A percentile compares a stretch with the other conserved stretches of the same genome.
Evolutionary conservation across 345 rosid species (phyloP).

Genomic region (Balakata baccata): DNA sequence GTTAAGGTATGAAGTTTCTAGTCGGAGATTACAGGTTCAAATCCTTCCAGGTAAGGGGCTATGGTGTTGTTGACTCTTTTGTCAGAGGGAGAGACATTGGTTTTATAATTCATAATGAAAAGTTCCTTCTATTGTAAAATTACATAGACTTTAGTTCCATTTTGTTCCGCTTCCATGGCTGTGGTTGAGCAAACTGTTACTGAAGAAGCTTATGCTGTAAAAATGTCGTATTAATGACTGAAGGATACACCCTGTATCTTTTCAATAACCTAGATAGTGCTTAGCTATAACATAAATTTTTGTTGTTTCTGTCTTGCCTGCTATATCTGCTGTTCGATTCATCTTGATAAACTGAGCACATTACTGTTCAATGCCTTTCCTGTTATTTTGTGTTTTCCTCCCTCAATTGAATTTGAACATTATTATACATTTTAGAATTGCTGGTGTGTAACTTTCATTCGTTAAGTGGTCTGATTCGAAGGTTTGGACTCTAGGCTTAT

Average conservation of each 20-base stretch:
- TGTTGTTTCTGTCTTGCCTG: neutral
- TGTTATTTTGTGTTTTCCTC: neutral
- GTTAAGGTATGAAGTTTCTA: no score
- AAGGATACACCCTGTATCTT: neutral
- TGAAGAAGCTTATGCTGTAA: no score
- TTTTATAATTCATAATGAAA: neutral
- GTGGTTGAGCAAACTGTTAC: no score
- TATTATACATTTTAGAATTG: neutral
- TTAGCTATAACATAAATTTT: neutral
- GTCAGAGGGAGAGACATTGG: neutral
- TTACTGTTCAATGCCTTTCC: neutral
- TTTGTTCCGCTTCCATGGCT: no score
- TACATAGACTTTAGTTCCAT: no score
- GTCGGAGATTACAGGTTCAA: no score
- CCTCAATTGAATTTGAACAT: neutral
- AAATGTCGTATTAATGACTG: neutral
- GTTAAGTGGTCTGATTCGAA: neutral
- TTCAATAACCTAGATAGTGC: neutral
- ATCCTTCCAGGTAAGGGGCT: no score
- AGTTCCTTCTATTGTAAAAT: no score
- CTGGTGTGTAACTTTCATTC: neutral
- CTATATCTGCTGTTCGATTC: neutral
- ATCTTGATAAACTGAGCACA: neutral
- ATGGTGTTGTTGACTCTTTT: neutral
- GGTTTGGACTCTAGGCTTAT: conserved; percentile 8